Evolutionary conservation across 208 protist species (phyloP), one percentile per base, ranked within the genome.

Genomic region (Trypanosoma grayi): DNA sequence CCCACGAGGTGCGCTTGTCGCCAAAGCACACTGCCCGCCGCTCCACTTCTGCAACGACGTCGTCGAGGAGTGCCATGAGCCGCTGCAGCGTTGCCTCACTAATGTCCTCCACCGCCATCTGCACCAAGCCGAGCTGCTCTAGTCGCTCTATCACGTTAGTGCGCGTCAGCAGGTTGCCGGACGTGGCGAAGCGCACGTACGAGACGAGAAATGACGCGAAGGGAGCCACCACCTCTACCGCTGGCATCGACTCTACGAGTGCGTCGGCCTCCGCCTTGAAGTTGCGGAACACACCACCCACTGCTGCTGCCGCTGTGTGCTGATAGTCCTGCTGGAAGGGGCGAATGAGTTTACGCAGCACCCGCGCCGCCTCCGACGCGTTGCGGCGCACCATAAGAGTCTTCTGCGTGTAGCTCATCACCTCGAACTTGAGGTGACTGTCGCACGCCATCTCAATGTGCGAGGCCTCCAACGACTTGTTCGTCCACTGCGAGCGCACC

Each of bases 391-490:
- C 82, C 79, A 92, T 92, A 20, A 93, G 47, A 57, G 75, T 80
- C 65, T 92, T 93, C 14, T 71, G 70, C 24, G 78, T 75, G 71
- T 91, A 91, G 37, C 77, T 79, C 77, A 95, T 88, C 34, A 79
- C 30, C 61, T 90, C 77, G 68, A 93, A 92, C 11, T 66, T 33
- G 2, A 93, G 47, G 62, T 92, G 81, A n/a, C 76, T 50, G 30
- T 86, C 79, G 50, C 79, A 89, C 33, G 90, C 90, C 64, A 82
- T 81, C 59, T 95, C 90, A 37, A 95, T 81, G 62, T 93, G 85
- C 24, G 90, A 93, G 9, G 90, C 90, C 69, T 95, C 85, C 14
- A 95, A 75, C 18, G 83, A 81, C 67, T 90, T 85, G 61, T 93
- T 93, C 28, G 87, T 93, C 86, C 90, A 95, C 47, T 79, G 76